Percentiles rank a stretch among this genome's conserved stretches.
Conservation (phyloP, 179 eudicot species). For the Vitellaria paradoxa region DNA sequence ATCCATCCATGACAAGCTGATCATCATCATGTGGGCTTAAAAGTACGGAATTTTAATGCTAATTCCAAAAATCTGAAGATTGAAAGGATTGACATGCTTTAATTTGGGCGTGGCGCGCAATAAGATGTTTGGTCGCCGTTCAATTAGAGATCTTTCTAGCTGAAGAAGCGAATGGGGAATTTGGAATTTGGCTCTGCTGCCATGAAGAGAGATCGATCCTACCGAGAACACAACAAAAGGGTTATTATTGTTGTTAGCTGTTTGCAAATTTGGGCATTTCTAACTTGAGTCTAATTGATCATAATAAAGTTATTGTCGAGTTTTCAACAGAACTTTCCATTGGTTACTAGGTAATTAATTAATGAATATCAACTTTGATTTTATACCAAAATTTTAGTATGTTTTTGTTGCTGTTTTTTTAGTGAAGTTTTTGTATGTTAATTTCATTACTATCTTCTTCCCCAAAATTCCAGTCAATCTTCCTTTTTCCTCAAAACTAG, state of each 20-base stretch:
- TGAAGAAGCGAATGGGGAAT: neutral
- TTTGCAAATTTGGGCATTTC: neutral
- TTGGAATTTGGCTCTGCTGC: neutral
- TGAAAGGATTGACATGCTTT: neutral
- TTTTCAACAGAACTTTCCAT: neutral
- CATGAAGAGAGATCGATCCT: neutral
- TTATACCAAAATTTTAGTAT: neutral
- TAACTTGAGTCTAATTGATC: slow-evolving; percentile 6
- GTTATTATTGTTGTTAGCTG: neutral
- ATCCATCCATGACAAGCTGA: slow-evolving; percentile 9
- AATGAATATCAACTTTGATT: too few relatives aligned
- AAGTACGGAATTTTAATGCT: neutral
- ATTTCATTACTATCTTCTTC: too few relatives aligned
- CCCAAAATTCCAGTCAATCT: too few relatives aligned
- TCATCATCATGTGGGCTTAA: neutral
- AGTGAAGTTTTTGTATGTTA: too few relatives aligned
- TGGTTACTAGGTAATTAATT: neutral
- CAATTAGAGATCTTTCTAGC: neutral
- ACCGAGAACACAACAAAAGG: neutral
- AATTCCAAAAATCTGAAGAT: neutral
- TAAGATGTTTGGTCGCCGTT: neutral
- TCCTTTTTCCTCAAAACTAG: too few relatives aligned
- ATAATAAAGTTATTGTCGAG: neutral
- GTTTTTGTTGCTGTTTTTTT: too few relatives aligned
- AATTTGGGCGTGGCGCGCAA: neutral